These are phyloP conservation scores for Fomitopsis palustris DNA, from an alignment of 1,284 basidiomycete species.

Conservation along the genomic window DNA sequence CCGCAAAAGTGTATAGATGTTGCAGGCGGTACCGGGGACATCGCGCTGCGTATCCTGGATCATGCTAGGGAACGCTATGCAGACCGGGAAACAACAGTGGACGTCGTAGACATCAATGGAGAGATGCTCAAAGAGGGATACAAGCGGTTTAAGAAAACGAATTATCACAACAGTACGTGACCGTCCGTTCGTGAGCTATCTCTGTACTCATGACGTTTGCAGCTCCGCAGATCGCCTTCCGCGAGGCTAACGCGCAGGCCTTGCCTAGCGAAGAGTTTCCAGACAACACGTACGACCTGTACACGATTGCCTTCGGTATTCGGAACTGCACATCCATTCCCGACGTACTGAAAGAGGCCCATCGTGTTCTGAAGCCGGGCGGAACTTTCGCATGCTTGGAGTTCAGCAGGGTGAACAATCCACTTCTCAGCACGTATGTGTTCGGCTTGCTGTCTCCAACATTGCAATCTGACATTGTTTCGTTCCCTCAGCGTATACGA, in stretches of 20 bases:
- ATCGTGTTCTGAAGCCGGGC: slow-evolving; percentile 95
- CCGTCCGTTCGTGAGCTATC: not conserved
- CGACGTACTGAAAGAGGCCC: slow-evolving; percentile 84
- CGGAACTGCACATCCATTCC: slow-evolving; percentile 96
- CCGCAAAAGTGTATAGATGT: slow-evolving; percentile 88
- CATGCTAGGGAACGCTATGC: slow-evolving; percentile 86
- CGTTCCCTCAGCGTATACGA: slow-evolving; percentile 71
- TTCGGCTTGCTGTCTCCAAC: not conserved
- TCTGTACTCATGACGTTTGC: slow-evolving; percentile 9
- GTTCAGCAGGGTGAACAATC: slow-evolving; percentile 93
- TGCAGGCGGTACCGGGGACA: slow-evolving; percentile 97
- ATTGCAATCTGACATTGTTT: not conserved
- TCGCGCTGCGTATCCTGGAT: slow-evolving; percentile 93
- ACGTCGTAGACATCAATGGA: slow-evolving; percentile 93
- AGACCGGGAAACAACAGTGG: slow-evolving; percentile 86
- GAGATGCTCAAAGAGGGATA: slow-evolving; percentile 95
- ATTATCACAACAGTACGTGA: slow-evolving; percentile 93
- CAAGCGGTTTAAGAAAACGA: slow-evolving; percentile 89
- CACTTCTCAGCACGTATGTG: slow-evolving; percentile 80
- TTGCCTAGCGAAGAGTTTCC: slow-evolving; percentile 66
- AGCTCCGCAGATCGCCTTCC: slow-evolving; percentile 94
- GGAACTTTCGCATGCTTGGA: slow-evolving; percentile 96
- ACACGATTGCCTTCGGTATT: slow-evolving; percentile 99
- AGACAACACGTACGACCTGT: slow-evolving; percentile 88
- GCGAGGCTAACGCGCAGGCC: slow-evolving; percentile 90